Conservation (phyloP, 495 filamentous ascomycete species). For the Cairneyella variabilis region DNA sequence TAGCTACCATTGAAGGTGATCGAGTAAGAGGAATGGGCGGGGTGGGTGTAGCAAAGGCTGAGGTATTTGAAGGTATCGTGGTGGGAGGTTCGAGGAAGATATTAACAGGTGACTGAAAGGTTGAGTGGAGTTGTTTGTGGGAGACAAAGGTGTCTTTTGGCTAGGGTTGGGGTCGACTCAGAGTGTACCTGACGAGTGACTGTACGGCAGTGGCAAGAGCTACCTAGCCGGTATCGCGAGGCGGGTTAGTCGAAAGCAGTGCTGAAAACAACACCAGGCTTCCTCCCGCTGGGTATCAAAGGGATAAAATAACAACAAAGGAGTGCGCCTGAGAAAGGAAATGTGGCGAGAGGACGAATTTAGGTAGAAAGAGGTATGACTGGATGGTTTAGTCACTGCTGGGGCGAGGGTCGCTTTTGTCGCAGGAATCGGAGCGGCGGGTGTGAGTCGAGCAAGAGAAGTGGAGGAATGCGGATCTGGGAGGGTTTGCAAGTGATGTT, state of each 20-base stretch:
- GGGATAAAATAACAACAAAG: constrained; percentile 20
- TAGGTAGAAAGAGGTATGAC: constrained; percentile 13
- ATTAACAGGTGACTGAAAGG: constrained; percentile 25
- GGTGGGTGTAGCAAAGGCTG: constrained; percentile 15
- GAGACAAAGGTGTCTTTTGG: constrained; percentile 17
- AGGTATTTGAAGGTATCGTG: constrained; percentile 22
- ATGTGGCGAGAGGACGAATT: constrained; percentile 13
- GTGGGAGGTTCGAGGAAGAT: constrained; percentile 27
- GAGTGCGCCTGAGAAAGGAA: constrained; percentile 1
- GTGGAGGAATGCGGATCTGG: not conserved
- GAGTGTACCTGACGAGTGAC: constrained; percentile 9
- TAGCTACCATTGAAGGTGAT: constrained; percentile 20
- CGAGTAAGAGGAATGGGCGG: constrained; percentile 16
- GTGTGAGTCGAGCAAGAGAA: not conserved
- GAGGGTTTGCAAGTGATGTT: not conserved
- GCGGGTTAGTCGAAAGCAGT: not conserved
- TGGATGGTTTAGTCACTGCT: constrained; percentile 10
- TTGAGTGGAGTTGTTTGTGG: constrained; percentile 33
- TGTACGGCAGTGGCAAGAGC: constrained; percentile 17
- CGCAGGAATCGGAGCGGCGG: constrained; percentile 8
- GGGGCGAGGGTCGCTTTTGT: constrained; percentile 11
- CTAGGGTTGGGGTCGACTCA: constrained; percentile 9
- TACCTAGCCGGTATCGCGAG: constrained; percentile 20
- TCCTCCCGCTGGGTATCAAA: constrained; percentile 22
- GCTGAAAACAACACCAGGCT: constrained; percentile 20